These are phyloP conservation scores for Backusella macrospora DNA, from an alignment of 192 early-diverging fungal species.

Conservation along the genomic window DNA sequence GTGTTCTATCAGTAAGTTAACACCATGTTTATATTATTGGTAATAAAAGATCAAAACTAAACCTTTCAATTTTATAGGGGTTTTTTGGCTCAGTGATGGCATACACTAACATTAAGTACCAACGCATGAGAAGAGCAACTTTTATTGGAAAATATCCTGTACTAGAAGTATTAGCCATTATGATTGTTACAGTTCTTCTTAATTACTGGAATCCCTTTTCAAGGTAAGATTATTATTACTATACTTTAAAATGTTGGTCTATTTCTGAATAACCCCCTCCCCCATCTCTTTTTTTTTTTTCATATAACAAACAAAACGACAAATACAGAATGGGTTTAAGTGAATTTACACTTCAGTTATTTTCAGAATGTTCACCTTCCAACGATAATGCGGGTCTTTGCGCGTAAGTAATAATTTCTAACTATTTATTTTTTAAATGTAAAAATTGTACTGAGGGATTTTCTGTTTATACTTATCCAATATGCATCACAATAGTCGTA, in stretches of 20 bases:
- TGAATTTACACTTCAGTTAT: slow-evolving; percentile 84
- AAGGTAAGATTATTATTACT: slow-evolving; percentile 46
- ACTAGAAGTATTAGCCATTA: slow-evolving; percentile 71
- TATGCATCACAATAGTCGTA: background rate
- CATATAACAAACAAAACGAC: background rate
- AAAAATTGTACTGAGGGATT: background rate
- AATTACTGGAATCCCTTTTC: slow-evolving; percentile 85
- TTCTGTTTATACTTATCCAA: background rate
- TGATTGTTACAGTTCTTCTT: slow-evolving; percentile 67
- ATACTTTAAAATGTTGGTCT: background rate
- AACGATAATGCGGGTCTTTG: slow-evolving; percentile 57
- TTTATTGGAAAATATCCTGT: slow-evolving; percentile 73
- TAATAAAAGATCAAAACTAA: background rate
- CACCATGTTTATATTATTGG: background rate
- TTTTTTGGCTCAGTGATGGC: slow-evolving; percentile 84
- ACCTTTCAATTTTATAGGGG: slow-evolving; percentile 56
- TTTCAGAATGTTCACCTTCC: slow-evolving; percentile 78
- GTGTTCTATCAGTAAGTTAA: slow-evolving; percentile 70
- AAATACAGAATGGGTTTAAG: slow-evolving; percentile 70
- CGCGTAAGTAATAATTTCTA: slow-evolving; percentile 44
- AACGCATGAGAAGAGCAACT: slow-evolving; percentile 71
- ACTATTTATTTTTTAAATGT: background rate
- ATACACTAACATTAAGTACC: slow-evolving; percentile 65
- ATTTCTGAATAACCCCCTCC: background rate
- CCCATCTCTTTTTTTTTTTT: slow-evolving; percentile 10